Percentiles rank a stretch among this genome's conserved stretches.
Evolutionary conservation across 441 rosid species (phyloP).

Genomic region (Populus hybrid): DNA sequence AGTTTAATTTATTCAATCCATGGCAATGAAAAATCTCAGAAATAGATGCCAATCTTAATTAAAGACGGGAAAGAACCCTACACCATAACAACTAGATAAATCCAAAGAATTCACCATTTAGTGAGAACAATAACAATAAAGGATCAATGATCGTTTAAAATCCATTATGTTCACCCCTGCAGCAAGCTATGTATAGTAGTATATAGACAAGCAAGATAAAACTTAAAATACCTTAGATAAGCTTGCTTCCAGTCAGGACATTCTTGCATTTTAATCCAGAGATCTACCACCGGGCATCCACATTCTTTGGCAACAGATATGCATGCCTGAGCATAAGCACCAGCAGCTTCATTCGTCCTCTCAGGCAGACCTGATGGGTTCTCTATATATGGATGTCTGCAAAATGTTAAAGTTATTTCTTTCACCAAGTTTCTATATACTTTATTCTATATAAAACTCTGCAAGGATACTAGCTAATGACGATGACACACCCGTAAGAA

Average conservation of each 20-base stretch:
- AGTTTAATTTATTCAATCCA: not conserved
- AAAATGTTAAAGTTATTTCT: not conserved
- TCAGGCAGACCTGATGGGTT: slow-evolving; percentile 62
- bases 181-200: not conserved
- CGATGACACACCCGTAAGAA: not conserved
- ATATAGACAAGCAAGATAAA: not conserved
- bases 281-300: slow-evolving; percentile 48
- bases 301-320: slow-evolving; percentile 46
- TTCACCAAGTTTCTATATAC: not conserved
- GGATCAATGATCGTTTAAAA: too few relatives aligned
- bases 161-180: not conserved
- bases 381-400: slow-evolving; percentile 63
- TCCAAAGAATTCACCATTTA: not conserved
- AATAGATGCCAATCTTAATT: not conserved
- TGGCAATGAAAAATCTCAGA: not conserved
- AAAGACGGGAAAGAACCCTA: not conserved
- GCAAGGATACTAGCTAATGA: too few relatives aligned
- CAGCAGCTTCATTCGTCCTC: slow-evolving; percentile 79
- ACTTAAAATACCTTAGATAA: slow-evolving; percentile 45
- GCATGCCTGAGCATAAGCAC: slow-evolving; percentile 64
- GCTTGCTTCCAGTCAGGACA: slow-evolving; percentile 52
- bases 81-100: not conserved
- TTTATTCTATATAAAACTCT: too few relatives aligned
- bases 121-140: too few relatives aligned
- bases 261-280: slow-evolving; percentile 79